Base-by-base conservation (phyloP, 768 basidiomycete species). In the Epithele typhae region DNA sequence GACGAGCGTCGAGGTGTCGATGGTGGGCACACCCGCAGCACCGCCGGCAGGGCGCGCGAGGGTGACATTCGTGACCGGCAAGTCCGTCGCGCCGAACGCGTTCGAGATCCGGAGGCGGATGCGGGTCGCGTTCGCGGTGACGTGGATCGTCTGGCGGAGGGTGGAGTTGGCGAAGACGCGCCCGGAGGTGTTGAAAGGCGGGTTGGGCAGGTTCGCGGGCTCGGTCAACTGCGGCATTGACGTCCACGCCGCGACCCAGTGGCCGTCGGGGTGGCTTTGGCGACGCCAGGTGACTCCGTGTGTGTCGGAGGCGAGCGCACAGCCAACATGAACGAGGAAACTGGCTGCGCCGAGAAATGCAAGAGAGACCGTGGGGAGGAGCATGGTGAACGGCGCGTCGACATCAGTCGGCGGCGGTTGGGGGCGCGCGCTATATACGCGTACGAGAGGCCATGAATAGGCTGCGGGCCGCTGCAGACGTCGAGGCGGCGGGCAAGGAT, bases 41-140 rank as follows among this genome's bases (percentile, higher is more conserved):
- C 66, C 70, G 30, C 63, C 61, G 0, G 56, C 41, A 4, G 76
- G 74, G 2, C 71, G 57, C 0, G 73, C 73, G 38, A 77, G 57
- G 27, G 69, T 71, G 4, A 66, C 72, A 3, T 68, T 66, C n/a
- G 70, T 73, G 44, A 76, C 74, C 32, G 66, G 65, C 12, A 76
- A 61, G 43, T 68, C 61, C 25, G 64, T 68, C 2, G 59, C 55
- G 3, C 75, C 75, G 47, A 78, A 78, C 12, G 64, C 68, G 55
- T 78, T 78, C 41, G 73, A 75, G 43, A 78, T 62, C 24, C 70
- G 68, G 17, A 78, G 39, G 22, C 75, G 71, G 49, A 77, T 68
- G 21, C 64, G 61, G 8, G 61, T 48, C 14, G 65, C 69, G 18
- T 64, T 68, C 40, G 71, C 55, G 6, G 73, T 67, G 48, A 71